A percentile compares a stretch with the other conserved stretches of the same genome.
These are phyloP conservation scores for Aspergillus uvarum DNA, from an alignment of 2,329 filamentous ascomycete genomes.

Conservation along the genomic window DNA sequence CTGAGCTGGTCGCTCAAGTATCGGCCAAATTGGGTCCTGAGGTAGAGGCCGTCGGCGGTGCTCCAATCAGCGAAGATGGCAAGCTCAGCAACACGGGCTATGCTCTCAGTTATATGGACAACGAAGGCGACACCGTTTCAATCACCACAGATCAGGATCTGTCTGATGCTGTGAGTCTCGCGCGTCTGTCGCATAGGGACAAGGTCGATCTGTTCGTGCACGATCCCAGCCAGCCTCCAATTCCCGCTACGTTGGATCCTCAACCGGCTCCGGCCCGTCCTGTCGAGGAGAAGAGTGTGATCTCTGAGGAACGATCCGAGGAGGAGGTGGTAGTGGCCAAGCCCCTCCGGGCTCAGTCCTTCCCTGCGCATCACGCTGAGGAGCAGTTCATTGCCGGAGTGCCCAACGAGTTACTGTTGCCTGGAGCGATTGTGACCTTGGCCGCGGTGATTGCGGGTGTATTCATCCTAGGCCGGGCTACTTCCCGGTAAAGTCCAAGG, in stretches of 20 bases:
- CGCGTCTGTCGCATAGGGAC: slow-evolving; percentile 72
- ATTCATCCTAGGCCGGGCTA: slow-evolving; percentile 77
- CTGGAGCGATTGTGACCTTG: slow-evolving; percentile 91
- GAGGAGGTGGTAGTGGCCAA: slow-evolving; percentile 44
- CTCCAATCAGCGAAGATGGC: slow-evolving; percentile 74
- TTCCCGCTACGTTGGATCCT: slow-evolving; percentile 63
- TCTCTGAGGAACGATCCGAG: slow-evolving; percentile 56
- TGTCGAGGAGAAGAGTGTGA: slow-evolving; percentile 45
- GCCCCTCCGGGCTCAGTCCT: slow-evolving; percentile 39
- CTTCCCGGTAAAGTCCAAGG: slow-evolving; percentile 40
- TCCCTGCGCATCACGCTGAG: slow-evolving; percentile 54
- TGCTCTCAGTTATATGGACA: slow-evolving; percentile 91
- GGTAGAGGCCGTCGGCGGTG: slow-evolving; percentile 78
- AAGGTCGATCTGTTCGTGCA: slow-evolving; percentile 98
- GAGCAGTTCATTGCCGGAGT: slow-evolving; percentile 87
- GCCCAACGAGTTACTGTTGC: slow-evolving; percentile 88
- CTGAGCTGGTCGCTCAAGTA: slow-evolving; percentile 73
- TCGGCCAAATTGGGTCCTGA: slow-evolving; percentile 82
- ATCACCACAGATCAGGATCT: slow-evolving; percentile 96
- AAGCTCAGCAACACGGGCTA: slow-evolving; percentile 76
- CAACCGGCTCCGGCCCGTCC: slow-evolving; percentile 53
- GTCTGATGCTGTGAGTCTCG: slow-evolving; percentile 81
- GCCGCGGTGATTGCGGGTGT: slow-evolving; percentile 92
- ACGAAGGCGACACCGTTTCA: slow-evolving; percentile 93
- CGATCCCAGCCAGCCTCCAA: slow-evolving; percentile 83